A percentile compares a stretch with the other conserved stretches of the same genome.
Evolutionary conservation across 192 early-diverging fungal species (phyloP).

Genomic region (Backusella tuberculispora): DNA sequence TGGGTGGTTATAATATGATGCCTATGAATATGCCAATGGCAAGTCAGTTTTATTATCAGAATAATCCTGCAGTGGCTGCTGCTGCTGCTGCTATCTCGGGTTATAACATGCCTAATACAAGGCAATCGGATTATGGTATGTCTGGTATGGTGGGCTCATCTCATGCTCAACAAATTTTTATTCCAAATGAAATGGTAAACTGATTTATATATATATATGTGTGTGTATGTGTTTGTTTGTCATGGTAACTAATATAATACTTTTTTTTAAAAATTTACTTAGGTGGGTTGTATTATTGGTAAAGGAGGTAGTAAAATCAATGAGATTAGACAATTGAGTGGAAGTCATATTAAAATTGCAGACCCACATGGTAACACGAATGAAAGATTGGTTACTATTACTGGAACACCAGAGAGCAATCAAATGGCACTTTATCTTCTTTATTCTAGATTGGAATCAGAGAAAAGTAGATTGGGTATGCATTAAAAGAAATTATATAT

Average conservation of each 20-base stretch:
- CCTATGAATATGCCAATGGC: slow-evolving; percentile 34
- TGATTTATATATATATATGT: not conserved
- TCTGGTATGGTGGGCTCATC: slow-evolving; percentile 8
- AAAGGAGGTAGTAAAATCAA: slow-evolving; percentile 85
- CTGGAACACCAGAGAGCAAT: slow-evolving; percentile 84
- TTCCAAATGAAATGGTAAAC: slow-evolving; percentile 68
- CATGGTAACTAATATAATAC: not conserved
- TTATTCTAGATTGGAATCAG: slow-evolving; percentile 85
- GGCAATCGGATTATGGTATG: slow-evolving; percentile 25
- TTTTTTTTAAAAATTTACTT: not conserved
- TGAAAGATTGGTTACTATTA: slow-evolving; percentile 90
- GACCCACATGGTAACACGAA: slow-evolving; percentile 64
- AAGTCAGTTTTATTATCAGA: slow-evolving; percentile 32
- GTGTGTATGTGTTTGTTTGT: not conserved
- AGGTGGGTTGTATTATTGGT: slow-evolving; percentile 94
- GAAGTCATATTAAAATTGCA: slow-evolving; percentile 89
- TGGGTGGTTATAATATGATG: slow-evolving; percentile 27
- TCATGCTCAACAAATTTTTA: slow-evolving; percentile 64
- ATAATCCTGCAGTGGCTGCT: not conserved
- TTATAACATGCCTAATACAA: slow-evolving; percentile 12
- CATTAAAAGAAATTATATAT: slow-evolving; percentile 3
- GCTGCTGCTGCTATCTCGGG: slow-evolving; percentile 9
- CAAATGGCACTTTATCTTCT: slow-evolving; percentile 93
- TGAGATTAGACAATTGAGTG: slow-evolving; percentile 78
- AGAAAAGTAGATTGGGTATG: slow-evolving; percentile 53